These are phyloP conservation scores for Aspergillus baeticus DNA, from an alignment of 495 filamentous ascomycete species.

Conservation along the genomic window DNA sequence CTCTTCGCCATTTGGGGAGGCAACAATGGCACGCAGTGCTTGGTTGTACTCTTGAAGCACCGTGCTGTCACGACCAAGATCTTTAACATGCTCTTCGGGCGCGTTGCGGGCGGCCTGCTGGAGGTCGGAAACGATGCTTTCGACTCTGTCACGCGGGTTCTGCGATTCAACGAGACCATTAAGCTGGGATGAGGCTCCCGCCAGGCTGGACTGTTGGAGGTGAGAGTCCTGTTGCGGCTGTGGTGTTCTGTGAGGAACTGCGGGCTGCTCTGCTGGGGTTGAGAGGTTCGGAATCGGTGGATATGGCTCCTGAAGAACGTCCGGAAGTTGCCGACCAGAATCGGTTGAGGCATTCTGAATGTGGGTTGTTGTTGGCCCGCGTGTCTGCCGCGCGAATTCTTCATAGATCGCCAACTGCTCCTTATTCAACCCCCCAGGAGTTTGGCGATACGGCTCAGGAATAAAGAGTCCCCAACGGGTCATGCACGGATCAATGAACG, in stretches of 20 bases:
- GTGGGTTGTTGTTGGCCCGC: slow-evolving; percentile 53
- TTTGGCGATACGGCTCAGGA: slow-evolving; percentile 83
- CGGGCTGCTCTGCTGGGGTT: slow-evolving; percentile 78
- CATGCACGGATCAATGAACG: slow-evolving; percentile 75
- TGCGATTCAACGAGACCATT: slow-evolving; percentile 67
- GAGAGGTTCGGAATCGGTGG: slow-evolving; percentile 71
- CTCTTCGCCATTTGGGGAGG: slow-evolving; percentile 59
- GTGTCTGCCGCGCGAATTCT: slow-evolving; percentile 83
- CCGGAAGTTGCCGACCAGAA: slow-evolving; percentile 59
- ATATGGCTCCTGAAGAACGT: slow-evolving; percentile 83
- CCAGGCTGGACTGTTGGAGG: slow-evolving; percentile 40
- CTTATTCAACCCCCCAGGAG: slow-evolving; percentile 75
- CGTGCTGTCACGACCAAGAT: slow-evolving; percentile 62
- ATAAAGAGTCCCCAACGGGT: slow-evolving; percentile 87
- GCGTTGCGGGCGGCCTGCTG: slow-evolving; percentile 61
- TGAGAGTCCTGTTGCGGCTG: slow-evolving; percentile 60
- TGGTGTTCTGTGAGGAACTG: slow-evolving; percentile 68
- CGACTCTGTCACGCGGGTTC: slow-evolving; percentile 61
- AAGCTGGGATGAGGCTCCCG: slow-evolving; percentile 53
- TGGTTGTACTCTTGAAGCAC: slow-evolving; percentile 65
- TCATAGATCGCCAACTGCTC: slow-evolving; percentile 96
- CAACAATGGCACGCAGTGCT: slow-evolving; percentile 48
- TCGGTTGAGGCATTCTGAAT: slow-evolving; percentile 58
- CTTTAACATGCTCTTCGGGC: slow-evolving; percentile 66
- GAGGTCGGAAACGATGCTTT: slow-evolving; percentile 69